phyloP scores from a whole-genome alignment of 2,329 filamentous ascomycete genomes.

The Aspergillus chevalieri region DNA sequence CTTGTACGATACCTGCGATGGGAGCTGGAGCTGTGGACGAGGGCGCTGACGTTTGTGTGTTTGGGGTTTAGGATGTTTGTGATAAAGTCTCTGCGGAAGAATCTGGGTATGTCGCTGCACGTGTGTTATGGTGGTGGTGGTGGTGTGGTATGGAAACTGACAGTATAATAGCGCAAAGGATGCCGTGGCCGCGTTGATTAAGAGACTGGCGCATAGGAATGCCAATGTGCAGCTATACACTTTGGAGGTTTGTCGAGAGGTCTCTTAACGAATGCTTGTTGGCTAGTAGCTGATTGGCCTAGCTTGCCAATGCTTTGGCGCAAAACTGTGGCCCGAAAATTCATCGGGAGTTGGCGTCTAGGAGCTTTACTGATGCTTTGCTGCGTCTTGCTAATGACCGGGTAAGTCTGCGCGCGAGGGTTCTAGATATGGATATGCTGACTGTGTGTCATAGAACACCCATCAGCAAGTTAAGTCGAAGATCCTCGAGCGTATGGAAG shows the following conservation, averaged over 20 bases:
- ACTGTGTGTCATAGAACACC: conserved; percentile 57
- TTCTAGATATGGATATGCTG: background rate
- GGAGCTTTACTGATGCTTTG: conserved; percentile 89
- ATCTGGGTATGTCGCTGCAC: conserved; percentile 31
- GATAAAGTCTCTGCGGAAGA: conserved; percentile 52
- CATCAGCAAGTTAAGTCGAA: conserved; percentile 95
- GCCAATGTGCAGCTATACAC: conserved; percentile 96
- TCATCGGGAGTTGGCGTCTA: conserved; percentile 82
- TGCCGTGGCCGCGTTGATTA: conserved; percentile 83
- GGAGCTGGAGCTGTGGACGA: background rate
- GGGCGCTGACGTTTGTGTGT: conserved; percentile 10
- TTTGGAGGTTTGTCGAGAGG: conserved; percentile 56
- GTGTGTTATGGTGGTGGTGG: background rate
- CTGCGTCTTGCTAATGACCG: conserved; percentile 85
- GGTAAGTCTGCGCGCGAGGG: conserved; percentile 25
- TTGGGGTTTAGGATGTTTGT: conserved; percentile 49
- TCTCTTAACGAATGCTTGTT: background rate
- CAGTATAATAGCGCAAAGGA: conserved; percentile 59
- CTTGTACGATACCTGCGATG: conserved; percentile 40
- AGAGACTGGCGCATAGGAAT: conserved; percentile 84
- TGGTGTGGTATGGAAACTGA: background rate
- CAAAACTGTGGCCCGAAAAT: conserved; percentile 85
- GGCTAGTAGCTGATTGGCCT: conserved; percentile 1
- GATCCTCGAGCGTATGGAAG: conserved; percentile 92
- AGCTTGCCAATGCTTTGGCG: conserved; percentile 84